These are phyloP conservation scores for Insectozyma bohioensis DNA, from an alignment of 1,139 yeast genomes.

Conservation along the genomic window DNA sequence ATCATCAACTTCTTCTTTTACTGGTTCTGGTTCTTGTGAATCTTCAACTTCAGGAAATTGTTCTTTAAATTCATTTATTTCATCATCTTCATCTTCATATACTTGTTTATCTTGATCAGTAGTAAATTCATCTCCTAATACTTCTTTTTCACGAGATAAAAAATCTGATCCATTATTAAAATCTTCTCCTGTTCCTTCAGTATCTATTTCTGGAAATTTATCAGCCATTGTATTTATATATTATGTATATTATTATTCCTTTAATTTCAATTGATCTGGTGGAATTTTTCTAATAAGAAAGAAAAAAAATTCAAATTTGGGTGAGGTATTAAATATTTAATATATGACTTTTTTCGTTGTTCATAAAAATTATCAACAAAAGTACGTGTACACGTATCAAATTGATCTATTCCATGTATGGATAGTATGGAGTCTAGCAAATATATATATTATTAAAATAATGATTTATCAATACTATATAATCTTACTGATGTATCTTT, in stretches of 20 bases:
- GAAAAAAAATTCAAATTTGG: background rate
- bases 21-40: conserved; percentile 7
- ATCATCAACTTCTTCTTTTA: conserved; percentile 21
- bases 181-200: conserved; percentile 33
- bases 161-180: conserved; percentile 56
- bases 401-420: too few relatives aligned
- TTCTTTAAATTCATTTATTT: conserved; percentile 62
- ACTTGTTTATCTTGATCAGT: conserved; percentile 63
- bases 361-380: background rate
- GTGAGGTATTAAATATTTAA: background rate
- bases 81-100: conserved; percentile 60
- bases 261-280: too few relatives aligned
- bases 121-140: conserved; percentile 78
- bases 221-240: conserved; percentile 57
- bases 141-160: conserved; percentile 79
- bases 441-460: conserved; percentile 5
- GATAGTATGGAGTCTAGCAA: too few relatives aligned
- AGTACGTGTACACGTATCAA: background rate
- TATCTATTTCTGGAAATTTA: conserved; percentile 81
- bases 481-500: conserved; percentile 69
- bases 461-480: conserved; percentile 26
- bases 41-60: conserved; percentile 65
- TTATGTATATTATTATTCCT: background rate
- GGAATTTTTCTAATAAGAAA: background rate
- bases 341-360: background rate